Base-by-base conservation (phyloP, 2,329 filamentous ascomycete genomes). In the Drechslerella coelobrocha region DNA sequence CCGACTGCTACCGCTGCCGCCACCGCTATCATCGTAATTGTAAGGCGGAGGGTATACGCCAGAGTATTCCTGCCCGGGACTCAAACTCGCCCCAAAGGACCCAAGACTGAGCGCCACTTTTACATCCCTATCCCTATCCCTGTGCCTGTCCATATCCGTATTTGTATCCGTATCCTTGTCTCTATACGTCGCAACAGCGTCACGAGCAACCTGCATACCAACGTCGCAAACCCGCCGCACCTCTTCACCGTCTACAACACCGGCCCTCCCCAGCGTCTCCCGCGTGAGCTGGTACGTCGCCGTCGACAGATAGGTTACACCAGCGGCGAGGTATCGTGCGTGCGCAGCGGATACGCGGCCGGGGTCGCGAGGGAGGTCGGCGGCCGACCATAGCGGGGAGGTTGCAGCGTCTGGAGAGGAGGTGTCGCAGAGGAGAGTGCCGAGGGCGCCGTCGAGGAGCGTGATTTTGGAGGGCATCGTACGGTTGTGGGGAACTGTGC, bases 351-450 rank as follows among this genome's bases (percentile, higher is more conserved):
- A 41, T 17, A 69, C 39, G 2, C 65, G 57, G 19, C 17, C n/a
- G 26, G 56, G 57, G 7, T 62, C 61, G 8, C 23, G n/a, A 7
- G 61, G 47, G 19, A 69, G 56, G 41, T 69, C 56, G 26, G 43
- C 48, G 10, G 65, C 54, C 23, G 52, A 45, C 57, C 56, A 61
- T 23, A 61, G 19, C 21, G 63, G 57, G 7, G 63, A 69, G 27
- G 43, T 61, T 19, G 63, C 57, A 23, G 63, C 55, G 50, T 68
- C 63, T 52, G 63, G 63, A 9, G 63, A 69, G n/a, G 57, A 61
- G 5, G 65, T 69, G 52, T 69, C 65, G 56, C 65, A 69, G 10
- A 69, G 19, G 2, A 69, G 57, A 21, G 65, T 69, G 51, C 65
- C 65, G 19, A 61, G 50, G 7, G 51, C 65, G 9, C 65, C 65